phyloP scores from a whole-genome alignment of 169 alveolate species.

The Eimeria praecox region DNA sequence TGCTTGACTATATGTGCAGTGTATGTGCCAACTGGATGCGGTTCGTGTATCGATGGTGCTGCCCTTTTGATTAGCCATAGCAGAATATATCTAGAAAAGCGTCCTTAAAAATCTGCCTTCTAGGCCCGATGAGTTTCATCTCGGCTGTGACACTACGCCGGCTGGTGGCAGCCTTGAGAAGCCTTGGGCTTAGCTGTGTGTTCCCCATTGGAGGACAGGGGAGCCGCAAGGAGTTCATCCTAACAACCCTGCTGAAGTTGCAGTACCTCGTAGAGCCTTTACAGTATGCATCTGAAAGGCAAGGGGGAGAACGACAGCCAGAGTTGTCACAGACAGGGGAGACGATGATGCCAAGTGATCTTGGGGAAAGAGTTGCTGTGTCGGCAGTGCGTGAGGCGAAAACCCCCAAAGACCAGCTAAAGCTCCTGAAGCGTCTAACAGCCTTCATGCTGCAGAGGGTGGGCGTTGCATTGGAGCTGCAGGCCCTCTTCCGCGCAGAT shows the following conservation, averaged over 20 bases:
- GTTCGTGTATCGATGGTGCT: neutral
- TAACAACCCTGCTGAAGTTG: conserved; percentile 41
- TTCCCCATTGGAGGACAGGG: conserved; percentile 7
- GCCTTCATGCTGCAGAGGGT: conserved; percentile 42
- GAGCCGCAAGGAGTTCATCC: conserved; percentile 31
- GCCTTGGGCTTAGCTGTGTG: conserved; percentile 29
- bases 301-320: neutral
- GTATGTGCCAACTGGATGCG: neutral
- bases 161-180: conserved; percentile 38
- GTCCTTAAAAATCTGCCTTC: neutral
- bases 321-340: neutral
- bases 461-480: conserved; percentile 43
- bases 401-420: neutral
- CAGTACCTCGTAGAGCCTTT: conserved; percentile 15
- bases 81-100: neutral
- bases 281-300: neutral
- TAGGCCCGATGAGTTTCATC: neutral
- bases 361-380: neutral
- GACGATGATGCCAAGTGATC: neutral
- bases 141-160: conserved; percentile 46
- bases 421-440: neutral
- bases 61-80: neutral
- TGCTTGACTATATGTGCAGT: neutral
- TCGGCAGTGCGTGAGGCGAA: conserved; percentile 3
- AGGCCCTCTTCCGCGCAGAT: conserved; percentile 45